Conservation (phyloP, 2,329 filamentous ascomycete genomes). For the Cercospora zeae-maydis region DNA sequence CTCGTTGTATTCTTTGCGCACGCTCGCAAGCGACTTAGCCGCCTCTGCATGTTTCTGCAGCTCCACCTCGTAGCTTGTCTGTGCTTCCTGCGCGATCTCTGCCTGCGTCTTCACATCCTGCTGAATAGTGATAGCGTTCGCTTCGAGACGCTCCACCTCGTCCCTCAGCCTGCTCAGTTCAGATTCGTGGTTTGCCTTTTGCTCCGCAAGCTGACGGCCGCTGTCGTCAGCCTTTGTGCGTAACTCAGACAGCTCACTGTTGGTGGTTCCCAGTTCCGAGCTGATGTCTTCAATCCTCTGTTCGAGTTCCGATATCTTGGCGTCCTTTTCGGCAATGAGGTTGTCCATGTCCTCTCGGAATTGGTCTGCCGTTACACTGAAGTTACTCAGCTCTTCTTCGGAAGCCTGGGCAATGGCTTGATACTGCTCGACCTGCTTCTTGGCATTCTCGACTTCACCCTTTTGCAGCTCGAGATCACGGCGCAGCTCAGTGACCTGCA, state of each 20-base stretch:
- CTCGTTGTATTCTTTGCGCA: constrained; percentile 77
- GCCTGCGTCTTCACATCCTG: constrained; percentile 91
- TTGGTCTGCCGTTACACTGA: constrained; percentile 77
- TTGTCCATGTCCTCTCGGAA: constrained; percentile 83
- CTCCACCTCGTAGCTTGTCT: constrained; percentile 93
- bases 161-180: constrained; percentile 80
- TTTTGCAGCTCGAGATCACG: constrained; percentile 79
- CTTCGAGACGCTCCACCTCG: constrained; percentile 73
- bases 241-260: constrained; percentile 74
- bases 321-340: constrained; percentile 71
- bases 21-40: constrained; percentile 74
- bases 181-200: constrained; percentile 72
- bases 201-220: constrained; percentile 68
- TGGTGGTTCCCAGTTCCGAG: constrained; percentile 74
- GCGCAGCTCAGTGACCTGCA: constrained; percentile 81
- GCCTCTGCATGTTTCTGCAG: constrained; percentile 93
- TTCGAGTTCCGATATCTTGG: constrained; percentile 74
- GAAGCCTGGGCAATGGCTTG: constrained; percentile 80
- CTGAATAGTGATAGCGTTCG: constrained; percentile 79
- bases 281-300: constrained; percentile 81
- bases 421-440: constrained; percentile 80
- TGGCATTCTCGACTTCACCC: constrained; percentile 75
- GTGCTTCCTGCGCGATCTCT: constrained; percentile 86
- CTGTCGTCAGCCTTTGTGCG: constrained; percentile 77
- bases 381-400: constrained; percentile 79